Conservation (phyloP, 768 basidiomycete genomes). For the Hericium erinaceus region DNA sequence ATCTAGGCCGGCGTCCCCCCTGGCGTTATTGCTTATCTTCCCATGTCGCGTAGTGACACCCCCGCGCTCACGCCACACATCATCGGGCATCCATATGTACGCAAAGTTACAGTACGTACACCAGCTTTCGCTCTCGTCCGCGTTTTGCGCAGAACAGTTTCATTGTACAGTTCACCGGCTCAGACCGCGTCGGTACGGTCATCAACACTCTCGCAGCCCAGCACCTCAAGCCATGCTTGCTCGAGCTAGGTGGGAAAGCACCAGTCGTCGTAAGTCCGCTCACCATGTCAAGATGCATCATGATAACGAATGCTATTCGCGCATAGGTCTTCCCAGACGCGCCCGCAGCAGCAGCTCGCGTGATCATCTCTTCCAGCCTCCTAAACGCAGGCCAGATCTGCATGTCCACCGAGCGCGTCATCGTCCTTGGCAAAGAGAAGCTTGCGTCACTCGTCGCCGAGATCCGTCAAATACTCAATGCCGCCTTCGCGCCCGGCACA, state of each 20-base stretch:
- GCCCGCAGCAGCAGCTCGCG: slow-evolving; percentile 43
- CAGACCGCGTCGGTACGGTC: slow-evolving; percentile 43
- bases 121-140: neutral
- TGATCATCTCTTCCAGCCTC: slow-evolving; percentile 35
- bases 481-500: slow-evolving; percentile 33
- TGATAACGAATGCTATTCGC: neutral
- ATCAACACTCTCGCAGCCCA: slow-evolving; percentile 47
- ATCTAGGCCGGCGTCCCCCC: slow-evolving; percentile 45
- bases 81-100: slow-evolving; percentile 44
- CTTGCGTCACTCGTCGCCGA: slow-evolving; percentile 27
- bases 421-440: slow-evolving; percentile 32
- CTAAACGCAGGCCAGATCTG: slow-evolving; percentile 45
- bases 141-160: neutral
- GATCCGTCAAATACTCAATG: slow-evolving; percentile 23
- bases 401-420: slow-evolving; percentile 50
- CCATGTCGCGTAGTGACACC: slow-evolving; percentile 33
- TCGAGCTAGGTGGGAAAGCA: slow-evolving; percentile 50
- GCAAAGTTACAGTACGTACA: slow-evolving; percentile 39
- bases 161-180: slow-evolving; percentile 42
- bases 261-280: slow-evolving; percentile 36
- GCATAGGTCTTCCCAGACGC: slow-evolving; percentile 42
- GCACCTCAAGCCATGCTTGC: slow-evolving; percentile 42
- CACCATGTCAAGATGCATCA: neutral
- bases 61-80: slow-evolving; percentile 39
- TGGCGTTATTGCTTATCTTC: slow-evolving; percentile 49